Evolutionary conservation across 495 filamentous ascomycete genomes (phyloP).

Genomic region (Friedmanniomyces endolithicus): DNA sequence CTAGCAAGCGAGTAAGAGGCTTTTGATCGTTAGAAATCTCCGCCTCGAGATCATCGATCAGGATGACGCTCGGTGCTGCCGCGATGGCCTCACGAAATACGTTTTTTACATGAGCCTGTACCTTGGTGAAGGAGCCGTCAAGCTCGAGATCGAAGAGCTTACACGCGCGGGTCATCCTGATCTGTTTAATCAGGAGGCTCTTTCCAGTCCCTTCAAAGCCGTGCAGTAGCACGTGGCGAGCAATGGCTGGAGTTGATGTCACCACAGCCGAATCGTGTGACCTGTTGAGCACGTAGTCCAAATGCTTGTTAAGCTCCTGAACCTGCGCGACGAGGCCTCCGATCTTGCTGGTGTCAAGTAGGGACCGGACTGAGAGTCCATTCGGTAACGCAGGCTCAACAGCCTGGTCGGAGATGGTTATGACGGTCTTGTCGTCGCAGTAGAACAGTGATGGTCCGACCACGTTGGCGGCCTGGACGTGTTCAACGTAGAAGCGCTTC

Average conservation of each 20-base stretch:
- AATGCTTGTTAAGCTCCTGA: constrained; percentile 51
- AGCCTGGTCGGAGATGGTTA: constrained; percentile 4
- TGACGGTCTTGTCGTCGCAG: constrained; percentile 16
- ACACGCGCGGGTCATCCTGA: constrained; percentile 58
- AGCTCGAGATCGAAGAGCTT: constrained; percentile 48
- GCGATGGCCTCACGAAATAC: constrained; percentile 59
- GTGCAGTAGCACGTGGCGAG: constrained; percentile 51
- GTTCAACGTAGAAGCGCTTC: constrained; percentile 26
- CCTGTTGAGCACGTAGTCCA: constrained; percentile 27
- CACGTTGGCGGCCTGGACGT: constrained; percentile 12
- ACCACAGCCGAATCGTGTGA: not conserved
- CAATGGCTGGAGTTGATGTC: not conserved
- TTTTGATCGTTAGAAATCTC: constrained; percentile 38
- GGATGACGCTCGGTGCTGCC: constrained; percentile 64
- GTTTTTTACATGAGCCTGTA: constrained; percentile 46
- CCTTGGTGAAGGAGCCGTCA: constrained; percentile 30
- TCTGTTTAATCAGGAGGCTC: constrained; percentile 51
- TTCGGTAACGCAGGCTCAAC: not conserved
- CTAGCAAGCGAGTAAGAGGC: constrained; percentile 30
- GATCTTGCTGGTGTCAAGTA: constrained; percentile 34
- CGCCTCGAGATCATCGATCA: constrained; percentile 71
- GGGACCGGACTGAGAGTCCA: not conserved
- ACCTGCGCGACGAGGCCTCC: constrained; percentile 54
- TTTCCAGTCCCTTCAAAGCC: constrained; percentile 79
- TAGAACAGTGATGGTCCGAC: constrained; percentile 9